These are phyloP conservation scores for Dysphania ambrosioides DNA, from an alignment of 148 eudicot species.

Conservation along the genomic window DNA sequence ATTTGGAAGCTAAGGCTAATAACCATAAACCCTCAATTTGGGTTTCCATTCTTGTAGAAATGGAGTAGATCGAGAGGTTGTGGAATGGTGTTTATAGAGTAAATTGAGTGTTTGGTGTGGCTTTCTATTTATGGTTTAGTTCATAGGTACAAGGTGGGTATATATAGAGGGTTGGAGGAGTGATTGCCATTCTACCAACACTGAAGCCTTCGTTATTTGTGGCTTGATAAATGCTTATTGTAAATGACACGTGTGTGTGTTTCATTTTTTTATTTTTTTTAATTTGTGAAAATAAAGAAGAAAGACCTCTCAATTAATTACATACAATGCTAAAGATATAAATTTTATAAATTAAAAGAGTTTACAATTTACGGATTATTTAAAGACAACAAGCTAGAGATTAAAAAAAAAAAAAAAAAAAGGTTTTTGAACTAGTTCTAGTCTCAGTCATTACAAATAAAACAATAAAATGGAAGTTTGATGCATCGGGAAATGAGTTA, in stretches of 20 bases:
- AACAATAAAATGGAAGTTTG: too few species aligned
- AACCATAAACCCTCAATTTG: slow-evolving; percentile 21
- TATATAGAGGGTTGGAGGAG: slow-evolving; percentile 7
- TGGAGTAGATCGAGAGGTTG: neutral
- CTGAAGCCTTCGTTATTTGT: neutral
- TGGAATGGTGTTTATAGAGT: neutral
- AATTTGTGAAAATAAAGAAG: neutral
- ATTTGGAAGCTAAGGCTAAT: slow-evolving; percentile 27
- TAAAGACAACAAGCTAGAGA: too few species aligned
- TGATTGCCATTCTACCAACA: neutral
- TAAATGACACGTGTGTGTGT: neutral
- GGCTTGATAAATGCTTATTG: neutral
- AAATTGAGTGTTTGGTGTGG: neutral
- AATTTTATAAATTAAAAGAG: too few species aligned
- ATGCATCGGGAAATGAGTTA: too few species aligned
- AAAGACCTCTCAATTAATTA: too few species aligned
- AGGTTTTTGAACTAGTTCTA: too few species aligned
- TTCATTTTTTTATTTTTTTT: too few species aligned
- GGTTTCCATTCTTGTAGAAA: neutral
- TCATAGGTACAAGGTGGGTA: neutral
- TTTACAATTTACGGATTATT: too few species aligned
- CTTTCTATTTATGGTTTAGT: slow-evolving; percentile 8
- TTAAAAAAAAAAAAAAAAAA: too few species aligned
- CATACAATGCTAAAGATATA: too few species aligned
- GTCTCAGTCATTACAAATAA: too few species aligned